phyloP scores from a whole-genome alignment of 129 eudicot genomes.

The Saposhnikovia divaricata region DNA sequence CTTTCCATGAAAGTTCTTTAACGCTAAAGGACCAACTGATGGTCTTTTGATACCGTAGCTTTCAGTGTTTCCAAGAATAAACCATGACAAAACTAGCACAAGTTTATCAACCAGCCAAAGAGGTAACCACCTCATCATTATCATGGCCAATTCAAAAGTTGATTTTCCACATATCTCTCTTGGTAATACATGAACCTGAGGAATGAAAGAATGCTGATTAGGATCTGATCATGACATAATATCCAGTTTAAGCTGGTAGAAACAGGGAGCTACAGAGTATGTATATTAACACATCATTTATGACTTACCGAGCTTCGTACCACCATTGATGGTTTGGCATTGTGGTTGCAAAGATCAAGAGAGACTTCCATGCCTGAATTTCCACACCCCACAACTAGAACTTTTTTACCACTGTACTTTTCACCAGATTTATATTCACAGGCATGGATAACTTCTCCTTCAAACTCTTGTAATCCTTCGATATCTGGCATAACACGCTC shows the following conservation, averaged over 20 bases:
- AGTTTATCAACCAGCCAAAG: constrained; percentile 62
- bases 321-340: constrained; percentile 71
- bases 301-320: constrained; percentile 79
- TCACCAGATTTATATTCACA: constrained; percentile 82
- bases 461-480: constrained; percentile 56
- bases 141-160: constrained; percentile 49
- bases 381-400: constrained; percentile 85
- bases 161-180: constrained; percentile 62
- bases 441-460: constrained; percentile 69
- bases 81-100: constrained; percentile 39
- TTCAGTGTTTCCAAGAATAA: constrained; percentile 58
- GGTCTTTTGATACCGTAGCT: constrained; percentile 69
- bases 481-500: constrained; percentile 65
- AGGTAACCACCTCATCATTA: constrained; percentile 71
- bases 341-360: constrained; percentile 79
- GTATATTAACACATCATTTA: background rate
- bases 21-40: constrained; percentile 51
- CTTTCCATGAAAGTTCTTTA: constrained; percentile 54
- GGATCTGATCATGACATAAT: background rate
- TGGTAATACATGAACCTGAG: constrained; percentile 68
- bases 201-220: constrained; percentile 11
- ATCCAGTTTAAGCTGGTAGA: background rate
- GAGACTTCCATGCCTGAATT: constrained; percentile 98
- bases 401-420: constrained; percentile 51
- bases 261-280: background rate